Evolutionary conservation across 2,329 filamentous ascomycete species (phyloP), one percentile per base, ranked within the genome.

Genomic region (Xylariaceae sp.): DNA sequence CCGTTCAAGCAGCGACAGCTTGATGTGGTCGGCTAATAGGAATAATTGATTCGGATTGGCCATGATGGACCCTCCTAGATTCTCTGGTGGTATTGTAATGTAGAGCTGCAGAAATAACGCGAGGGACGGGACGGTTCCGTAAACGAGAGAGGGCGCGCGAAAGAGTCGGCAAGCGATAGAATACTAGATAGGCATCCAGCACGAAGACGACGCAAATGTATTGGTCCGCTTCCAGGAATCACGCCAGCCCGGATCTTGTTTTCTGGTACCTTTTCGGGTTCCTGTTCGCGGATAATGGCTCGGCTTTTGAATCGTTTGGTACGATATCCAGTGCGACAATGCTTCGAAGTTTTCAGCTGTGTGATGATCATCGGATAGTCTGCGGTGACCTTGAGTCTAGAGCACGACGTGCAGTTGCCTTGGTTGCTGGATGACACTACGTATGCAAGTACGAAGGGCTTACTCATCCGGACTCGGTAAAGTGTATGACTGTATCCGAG

Each of bases 21-120:
- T 97, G 80, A 97, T 90, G 76, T 97, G 93, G 77, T 99, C 94
- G 70, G 92, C 91, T 59, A 97, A 85, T 56, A 97, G 88, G 73
- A 92, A 91, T 67, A 97, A 87, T 75, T 97, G 92, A 70, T 85
- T 86, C 45, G 82, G 76, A 67, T 82, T 86, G 63, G 80, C 77
- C 81, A 83, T 83, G 70, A 62, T 71, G 65, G 64, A 39, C 44
- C 52, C 39, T 50, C 30, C 49, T 39, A 23, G 35, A 2, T 45
- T 55, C 49, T 49, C 55, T 30, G 47, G 37, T 18, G 52, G 51
- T 53, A 42, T 30, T 30, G 23, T 30, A 57, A 62, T 52, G 49
- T 53, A 51, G 11, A 35, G 55, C 44, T 60, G 47, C 49, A 30
- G 51, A 55, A 51, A 17, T 18, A 57, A 44, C 35, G 23, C 23